Percentiles rank a stretch among this genome's conserved stretches.
Evolutionary conservation across 164 flowering plant genomes (phyloP).

Genomic region (Protea cynaroides): DNA sequence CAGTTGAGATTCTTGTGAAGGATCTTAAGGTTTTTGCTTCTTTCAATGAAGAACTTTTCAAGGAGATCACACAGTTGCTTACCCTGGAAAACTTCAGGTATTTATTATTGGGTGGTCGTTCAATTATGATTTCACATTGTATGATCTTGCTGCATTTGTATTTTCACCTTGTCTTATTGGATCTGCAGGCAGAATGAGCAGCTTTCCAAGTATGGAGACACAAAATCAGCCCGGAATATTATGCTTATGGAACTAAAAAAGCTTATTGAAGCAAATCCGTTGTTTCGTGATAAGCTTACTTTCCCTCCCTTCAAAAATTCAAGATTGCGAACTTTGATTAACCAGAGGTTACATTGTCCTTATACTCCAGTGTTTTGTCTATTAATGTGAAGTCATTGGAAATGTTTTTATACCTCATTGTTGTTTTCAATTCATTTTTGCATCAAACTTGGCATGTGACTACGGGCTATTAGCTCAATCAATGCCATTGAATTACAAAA

Average conservation of each 20-base stretch:
- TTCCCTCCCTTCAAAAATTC: slow-evolving; percentile 56
- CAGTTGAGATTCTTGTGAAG: slow-evolving; percentile 63
- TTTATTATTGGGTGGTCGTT: not conserved
- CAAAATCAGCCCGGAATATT: slow-evolving; percentile 58
- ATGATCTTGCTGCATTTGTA: not conserved
- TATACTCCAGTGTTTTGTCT: not conserved
- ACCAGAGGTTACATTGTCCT: slow-evolving; percentile 41
- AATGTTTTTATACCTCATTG: not conserved
- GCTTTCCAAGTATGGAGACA: slow-evolving; percentile 72
- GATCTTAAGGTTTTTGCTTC: slow-evolving; percentile 65
- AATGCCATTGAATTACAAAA: not conserved
- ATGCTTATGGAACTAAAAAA: slow-evolving; percentile 69
- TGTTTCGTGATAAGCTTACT: slow-evolving; percentile 59
- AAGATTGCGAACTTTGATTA: slow-evolving; percentile 50
- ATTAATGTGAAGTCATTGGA: too few species aligned
- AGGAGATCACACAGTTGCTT: slow-evolving; percentile 61
- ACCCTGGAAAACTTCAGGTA: slow-evolving; percentile 69
- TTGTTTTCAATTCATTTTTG: not conserved
- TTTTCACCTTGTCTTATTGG: not conserved
- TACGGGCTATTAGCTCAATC: too few species aligned
- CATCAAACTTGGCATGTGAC: too few species aligned
- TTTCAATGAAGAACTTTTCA: slow-evolving; percentile 69
- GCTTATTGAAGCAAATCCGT: slow-evolving; percentile 66
- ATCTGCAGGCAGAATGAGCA: slow-evolving; percentile 59
- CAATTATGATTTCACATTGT: not conserved